Conservation (phyloP, 2,329 filamentous ascomycete genomes). For the Aspergillus tanneri region DNA sequence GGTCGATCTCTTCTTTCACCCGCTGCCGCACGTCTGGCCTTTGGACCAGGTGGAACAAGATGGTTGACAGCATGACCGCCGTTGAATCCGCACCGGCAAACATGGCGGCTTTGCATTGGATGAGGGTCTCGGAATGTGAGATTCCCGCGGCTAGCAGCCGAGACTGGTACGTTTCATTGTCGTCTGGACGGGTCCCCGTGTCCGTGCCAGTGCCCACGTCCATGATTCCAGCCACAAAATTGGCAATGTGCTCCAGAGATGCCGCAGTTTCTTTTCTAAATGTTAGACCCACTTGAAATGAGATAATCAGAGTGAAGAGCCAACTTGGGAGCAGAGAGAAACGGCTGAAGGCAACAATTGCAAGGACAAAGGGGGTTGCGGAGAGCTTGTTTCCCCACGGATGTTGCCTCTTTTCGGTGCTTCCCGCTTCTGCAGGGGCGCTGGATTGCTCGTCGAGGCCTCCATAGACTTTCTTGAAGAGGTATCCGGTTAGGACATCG, state of each 20-base stretch:
- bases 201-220: no score
- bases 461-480: constrained; percentile 3
- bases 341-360: not conserved
- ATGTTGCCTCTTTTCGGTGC: not conserved
- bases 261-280: not conserved
- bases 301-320: not conserved
- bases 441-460: not conserved
- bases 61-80: constrained; percentile 1
- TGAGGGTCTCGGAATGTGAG: not conserved
- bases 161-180: constrained; percentile 2
- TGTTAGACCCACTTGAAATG: no score
- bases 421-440: not conserved
- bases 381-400: not conserved
- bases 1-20: not conserved
- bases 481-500: constrained; percentile 6
- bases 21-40: not conserved
- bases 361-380: not conserved
- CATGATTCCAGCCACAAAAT: not conserved
- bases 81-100: constrained; percentile 6
- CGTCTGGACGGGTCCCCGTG: not conserved
- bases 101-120: constrained; percentile 3
- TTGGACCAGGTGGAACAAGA: constrained; percentile 8
- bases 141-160: not conserved
- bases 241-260: not conserved
- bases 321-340: not conserved